Conservation (phyloP, 208 protist species). For the Naegleria fowleri region DNA sequence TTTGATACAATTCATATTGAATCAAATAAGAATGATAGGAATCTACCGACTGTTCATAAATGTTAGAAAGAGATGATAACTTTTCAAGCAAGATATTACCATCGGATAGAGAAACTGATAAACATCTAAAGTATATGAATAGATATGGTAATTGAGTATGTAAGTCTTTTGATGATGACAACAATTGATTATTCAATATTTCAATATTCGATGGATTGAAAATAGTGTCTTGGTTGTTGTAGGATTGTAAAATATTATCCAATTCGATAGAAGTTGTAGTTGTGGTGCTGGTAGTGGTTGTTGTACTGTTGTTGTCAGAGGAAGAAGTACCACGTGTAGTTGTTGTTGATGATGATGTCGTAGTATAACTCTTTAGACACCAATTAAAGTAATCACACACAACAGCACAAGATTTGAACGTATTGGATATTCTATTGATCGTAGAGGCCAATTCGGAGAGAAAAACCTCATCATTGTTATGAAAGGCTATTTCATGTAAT, state of each 20-base stretch:
- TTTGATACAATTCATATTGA: background rate
- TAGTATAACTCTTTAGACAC: too few species aligned
- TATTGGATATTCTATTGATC: too few species aligned
- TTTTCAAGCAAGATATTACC: background rate
- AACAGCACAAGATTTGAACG: too few species aligned
- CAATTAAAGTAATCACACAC: too few species aligned
- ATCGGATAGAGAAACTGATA: background rate
- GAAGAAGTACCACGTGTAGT: too few species aligned
- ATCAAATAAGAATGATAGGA: background rate
- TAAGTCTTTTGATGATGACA: background rate
- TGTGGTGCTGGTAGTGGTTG: too few species aligned
- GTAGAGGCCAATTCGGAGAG: too few species aligned
- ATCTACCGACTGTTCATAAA: background rate
- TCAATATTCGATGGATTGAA: background rate
- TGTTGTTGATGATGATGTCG: too few species aligned
- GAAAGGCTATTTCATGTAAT: background rate
- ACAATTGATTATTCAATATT: background rate
- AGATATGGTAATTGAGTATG: background rate
- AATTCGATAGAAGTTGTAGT: background rate
- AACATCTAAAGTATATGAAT: background rate
- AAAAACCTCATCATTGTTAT: too few species aligned
- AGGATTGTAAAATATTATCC: background rate
- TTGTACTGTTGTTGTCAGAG: too few species aligned
- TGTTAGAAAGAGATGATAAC: background rate
- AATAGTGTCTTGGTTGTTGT: background rate